Conservation (phyloP, 2,329 filamentous ascomycete genomes). For the Botryotinia calthae region DNA sequence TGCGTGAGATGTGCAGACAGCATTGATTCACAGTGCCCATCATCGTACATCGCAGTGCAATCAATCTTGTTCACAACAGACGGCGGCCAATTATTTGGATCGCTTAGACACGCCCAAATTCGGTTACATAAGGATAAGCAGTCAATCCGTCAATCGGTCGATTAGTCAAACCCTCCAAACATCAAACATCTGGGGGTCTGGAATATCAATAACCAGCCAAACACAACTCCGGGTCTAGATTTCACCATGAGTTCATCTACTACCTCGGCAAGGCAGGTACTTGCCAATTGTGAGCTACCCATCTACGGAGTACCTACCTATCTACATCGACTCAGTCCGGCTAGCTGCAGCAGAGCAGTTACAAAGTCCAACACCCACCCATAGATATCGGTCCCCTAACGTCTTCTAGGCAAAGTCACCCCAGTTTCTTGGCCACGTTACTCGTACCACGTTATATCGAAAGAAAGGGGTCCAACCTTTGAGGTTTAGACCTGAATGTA, state of each 20-base stretch:
- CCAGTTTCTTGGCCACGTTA: neutral
- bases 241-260: neutral
- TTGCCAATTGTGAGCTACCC: neutral
- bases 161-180: no score
- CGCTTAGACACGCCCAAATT: neutral
- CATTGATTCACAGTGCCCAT: neutral
- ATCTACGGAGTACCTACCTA: neutral
- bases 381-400: neutral
- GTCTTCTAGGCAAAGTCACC: neutral
- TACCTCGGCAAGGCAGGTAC: neutral
- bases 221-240: neutral
- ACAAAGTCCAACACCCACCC: neutral
- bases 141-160: neutral
- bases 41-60: no score
- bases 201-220: neutral
- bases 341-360: neutral
- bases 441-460: neutral
- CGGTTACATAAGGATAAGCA: conserved; percentile 2
- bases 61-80: no score
- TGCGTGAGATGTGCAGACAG: conserved; percentile 2
- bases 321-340: neutral
- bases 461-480: neutral
- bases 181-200: neutral
- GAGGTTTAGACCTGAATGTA: neutral
- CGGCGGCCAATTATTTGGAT: neutral